Percentiles rank a stretch among this genome's conserved stretches.
phyloP scores from a whole-genome alignment of 345 rosid species.

The Corchorus capsularis region DNA sequence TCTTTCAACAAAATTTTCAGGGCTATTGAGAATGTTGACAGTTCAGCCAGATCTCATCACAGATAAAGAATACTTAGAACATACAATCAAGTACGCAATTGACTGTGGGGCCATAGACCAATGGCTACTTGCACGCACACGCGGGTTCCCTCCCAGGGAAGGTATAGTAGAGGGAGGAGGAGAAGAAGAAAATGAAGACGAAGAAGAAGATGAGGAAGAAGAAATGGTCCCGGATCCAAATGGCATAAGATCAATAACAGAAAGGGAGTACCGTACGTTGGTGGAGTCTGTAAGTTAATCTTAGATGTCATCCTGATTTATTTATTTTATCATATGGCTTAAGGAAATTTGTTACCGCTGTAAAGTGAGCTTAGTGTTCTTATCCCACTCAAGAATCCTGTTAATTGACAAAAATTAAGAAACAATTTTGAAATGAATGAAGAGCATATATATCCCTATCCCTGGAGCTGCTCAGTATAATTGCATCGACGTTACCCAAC shows the following conservation, averaged over 20 bases:
- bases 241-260: constrained; percentile 65
- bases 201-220: constrained; percentile 45
- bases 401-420: background rate
- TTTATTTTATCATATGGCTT: constrained; percentile 7
- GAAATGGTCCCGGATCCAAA: constrained; percentile 53
- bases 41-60: constrained; percentile 65
- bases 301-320: constrained; percentile 4
- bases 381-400: background rate
- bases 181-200: constrained; percentile 46
- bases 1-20: constrained; percentile 42
- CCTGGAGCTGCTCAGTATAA: background rate
- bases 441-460: background rate
- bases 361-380: background rate
- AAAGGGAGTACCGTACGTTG: constrained; percentile 57
- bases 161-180: constrained; percentile 54
- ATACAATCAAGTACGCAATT: constrained; percentile 65
- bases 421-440: constrained; percentile 12
- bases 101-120: constrained; percentile 86
- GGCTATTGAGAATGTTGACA: constrained; percentile 81
- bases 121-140: constrained; percentile 59
- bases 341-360: background rate
- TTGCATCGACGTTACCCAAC: background rate
- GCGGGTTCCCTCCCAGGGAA: constrained; percentile 77
- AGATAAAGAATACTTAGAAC: constrained; percentile 68
- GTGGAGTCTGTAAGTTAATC: constrained; percentile 40